Base-by-base conservation (phyloP, 805 yeast genomes). In the Ogataea corticis region DNA sequence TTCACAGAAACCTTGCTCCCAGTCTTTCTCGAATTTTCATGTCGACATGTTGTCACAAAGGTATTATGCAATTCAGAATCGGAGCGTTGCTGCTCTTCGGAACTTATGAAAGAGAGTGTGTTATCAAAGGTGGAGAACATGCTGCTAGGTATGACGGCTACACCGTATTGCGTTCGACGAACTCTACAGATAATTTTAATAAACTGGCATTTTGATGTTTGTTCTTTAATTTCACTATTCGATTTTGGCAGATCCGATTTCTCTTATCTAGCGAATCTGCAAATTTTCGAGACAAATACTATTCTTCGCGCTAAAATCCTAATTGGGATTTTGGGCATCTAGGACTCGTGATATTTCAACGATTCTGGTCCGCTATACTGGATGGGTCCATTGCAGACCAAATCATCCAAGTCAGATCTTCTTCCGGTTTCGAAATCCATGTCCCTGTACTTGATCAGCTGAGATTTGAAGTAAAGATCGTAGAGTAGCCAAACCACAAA, bases 341-440 rank as follows among this genome's bases (percentile, higher is more conserved):
- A 32, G 9, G 9, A 21, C n/a, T n/a, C n/a, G n/a, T n/a, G n/a
- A n/a, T n/a, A n/a, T 5, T 21, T 21, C 9, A 9, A 9, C 25
- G 25, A 21, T 21, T 9, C 9, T 9, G 5, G 25, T 21, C 7
- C 25, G 25, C 9, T 21, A 21, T 21, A 5, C 9, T 21, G 9
- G 25, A 21, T 21, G 9, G 25, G 25, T 6, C 7, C 9, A 6
- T 21, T 9, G 9, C 5, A 9, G 9, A 21, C 9, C 11, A 37
- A 13, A 25, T 37, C 40, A 16, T 53, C 57, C 35, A 52, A 33
- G 31, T 54, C 59, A 3, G 44, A 62, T 57, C 81, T 65, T 41
- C 76, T 68, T 3, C 82, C 82, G 33, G 71, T 73, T 40, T 70
- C 76, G 29, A 77, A 73, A 50, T 78, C 79, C 50, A 77, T 72